Conservation (phyloP, 2,329 filamentous ascomycete genomes). For the Beauveria varroae region DNA sequence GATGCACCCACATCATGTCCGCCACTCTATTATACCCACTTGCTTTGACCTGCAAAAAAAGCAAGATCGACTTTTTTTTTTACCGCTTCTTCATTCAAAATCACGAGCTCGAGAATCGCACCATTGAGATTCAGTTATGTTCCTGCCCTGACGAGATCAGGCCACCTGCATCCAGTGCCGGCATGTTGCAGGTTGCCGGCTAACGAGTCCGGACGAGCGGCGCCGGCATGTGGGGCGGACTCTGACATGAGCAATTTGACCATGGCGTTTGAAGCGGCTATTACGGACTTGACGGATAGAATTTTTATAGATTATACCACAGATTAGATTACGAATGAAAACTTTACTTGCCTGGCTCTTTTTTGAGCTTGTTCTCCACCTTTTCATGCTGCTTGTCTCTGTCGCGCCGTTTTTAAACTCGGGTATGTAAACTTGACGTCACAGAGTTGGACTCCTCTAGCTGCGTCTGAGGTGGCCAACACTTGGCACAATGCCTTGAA, state of each 20-base stretch:
- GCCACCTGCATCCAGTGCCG: background rate
- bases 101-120: too few species aligned
- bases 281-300: constrained; percentile 10
- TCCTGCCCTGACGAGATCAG: background rate
- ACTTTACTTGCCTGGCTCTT: background rate
- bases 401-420: background rate
- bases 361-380: background rate
- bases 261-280: constrained; percentile 1
- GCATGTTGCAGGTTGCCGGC: background rate
- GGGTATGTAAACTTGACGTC: constrained; percentile 3
- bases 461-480: too few species aligned
- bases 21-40: background rate
- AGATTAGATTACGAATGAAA: background rate
- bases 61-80: background rate
- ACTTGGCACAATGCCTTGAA: too few species aligned
- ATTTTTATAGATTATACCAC: constrained; percentile 2
- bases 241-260: background rate
- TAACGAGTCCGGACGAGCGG: constrained; percentile 4
- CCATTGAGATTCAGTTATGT: too few species aligned
- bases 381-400: too few species aligned
- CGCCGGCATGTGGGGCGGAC: constrained; percentile 2
- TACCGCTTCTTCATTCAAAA: too few species aligned
- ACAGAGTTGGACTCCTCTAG: background rate
- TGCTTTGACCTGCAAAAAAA: background rate
- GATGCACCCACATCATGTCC: background rate